These are phyloP conservation scores for Mallotus repandus DNA, from an alignment of 441 rosid genomes.

Conservation along the genomic window DNA sequence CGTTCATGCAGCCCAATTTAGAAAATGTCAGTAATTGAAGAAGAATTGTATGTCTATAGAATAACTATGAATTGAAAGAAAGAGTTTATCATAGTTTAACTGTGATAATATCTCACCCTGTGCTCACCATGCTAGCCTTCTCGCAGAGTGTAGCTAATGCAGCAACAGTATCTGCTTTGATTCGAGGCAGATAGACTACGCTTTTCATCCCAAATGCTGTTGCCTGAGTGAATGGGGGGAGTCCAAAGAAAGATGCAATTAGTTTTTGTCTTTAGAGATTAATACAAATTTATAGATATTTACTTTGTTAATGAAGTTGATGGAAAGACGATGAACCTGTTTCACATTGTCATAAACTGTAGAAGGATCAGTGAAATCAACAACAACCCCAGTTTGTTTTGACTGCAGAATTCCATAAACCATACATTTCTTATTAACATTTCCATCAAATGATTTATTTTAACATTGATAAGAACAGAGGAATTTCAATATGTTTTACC, in stretches of 20 bases:
- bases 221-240: constrained; percentile 40
- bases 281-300: background rate
- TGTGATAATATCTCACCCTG: constrained; percentile 80
- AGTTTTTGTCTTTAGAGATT: background rate
- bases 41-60: background rate
- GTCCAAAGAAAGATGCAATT: background rate
- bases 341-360: constrained; percentile 88
- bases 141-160: constrained; percentile 79
- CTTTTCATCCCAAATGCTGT: constrained; percentile 90
- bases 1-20: background rate
- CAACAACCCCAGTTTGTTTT: constrained; percentile 73
- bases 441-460: background rate
- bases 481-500: constrained; percentile 37
- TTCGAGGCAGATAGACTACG: constrained; percentile 74
- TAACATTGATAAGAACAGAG: background rate
- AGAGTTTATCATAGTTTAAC: constrained; percentile 6
- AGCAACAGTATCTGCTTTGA: constrained; percentile 57
- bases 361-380: constrained; percentile 81
- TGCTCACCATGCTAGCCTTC: constrained; percentile 99
- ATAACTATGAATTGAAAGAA: background rate
- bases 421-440: background rate
- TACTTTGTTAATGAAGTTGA: background rate
- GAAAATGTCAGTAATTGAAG: constrained; percentile 12
- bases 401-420: constrained; percentile 41
- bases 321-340: constrained; percentile 43